These are phyloP conservation scores for Aspergillus piperis DNA, from an alignment of 2,329 filamentous ascomycete genomes.

Conservation along the genomic window DNA sequence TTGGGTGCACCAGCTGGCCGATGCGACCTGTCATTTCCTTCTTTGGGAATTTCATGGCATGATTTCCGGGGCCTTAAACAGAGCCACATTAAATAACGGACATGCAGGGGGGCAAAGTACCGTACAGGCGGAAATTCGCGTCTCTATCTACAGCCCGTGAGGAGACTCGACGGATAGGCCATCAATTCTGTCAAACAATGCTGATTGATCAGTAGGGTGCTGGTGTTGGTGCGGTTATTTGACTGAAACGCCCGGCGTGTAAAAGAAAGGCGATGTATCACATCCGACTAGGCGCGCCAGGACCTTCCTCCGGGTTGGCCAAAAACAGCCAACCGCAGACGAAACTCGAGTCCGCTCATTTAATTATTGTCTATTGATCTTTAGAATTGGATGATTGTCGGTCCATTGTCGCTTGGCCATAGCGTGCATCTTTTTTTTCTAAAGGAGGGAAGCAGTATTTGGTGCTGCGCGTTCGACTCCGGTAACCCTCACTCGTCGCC, in stretches of 20 bases:
- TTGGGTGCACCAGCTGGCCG: not conserved
- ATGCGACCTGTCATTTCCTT: constrained; percentile 20
- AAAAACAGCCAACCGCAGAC: not conserved
- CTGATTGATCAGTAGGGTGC: not conserved
- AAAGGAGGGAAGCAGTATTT: not conserved
- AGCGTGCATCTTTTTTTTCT: not conserved
- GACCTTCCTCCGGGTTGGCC: not conserved
- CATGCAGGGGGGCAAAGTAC: constrained; percentile 22
- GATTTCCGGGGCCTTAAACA: not conserved
- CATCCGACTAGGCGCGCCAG: constrained; percentile 5
- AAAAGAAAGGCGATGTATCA: constrained; percentile 16
- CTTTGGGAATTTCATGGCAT: not conserved
- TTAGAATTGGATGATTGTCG: not conserved
- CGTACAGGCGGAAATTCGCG: constrained; percentile 9
- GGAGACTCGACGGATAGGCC: not conserved
- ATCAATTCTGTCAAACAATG: not conserved
- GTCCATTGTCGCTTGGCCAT: not conserved
- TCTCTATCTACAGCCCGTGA: constrained; percentile 7
- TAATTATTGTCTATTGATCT: constrained; percentile 1
- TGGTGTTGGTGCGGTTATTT: constrained; percentile 4
- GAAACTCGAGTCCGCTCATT: not conserved
- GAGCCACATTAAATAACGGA: constrained; percentile 24
- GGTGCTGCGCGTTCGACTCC: not conserved
- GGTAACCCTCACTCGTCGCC: not conserved
- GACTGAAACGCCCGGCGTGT: constrained; percentile 5